phyloP scores from a whole-genome alignment of 208 protist genomes.

The Entamoeba histolytica region DNA sequence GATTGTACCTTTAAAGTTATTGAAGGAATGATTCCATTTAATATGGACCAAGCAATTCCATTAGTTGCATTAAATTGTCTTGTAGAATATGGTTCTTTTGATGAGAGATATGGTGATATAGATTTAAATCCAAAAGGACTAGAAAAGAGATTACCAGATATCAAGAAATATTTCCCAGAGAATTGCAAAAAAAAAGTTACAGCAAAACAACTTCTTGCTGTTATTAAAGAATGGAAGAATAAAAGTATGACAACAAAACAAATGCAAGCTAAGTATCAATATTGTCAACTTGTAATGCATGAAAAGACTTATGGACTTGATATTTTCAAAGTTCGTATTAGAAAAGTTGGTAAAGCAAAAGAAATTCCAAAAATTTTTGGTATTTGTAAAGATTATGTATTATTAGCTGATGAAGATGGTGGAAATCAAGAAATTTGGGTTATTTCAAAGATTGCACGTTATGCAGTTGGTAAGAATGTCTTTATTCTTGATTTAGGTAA shows the following conservation, averaged over 20 bases:
- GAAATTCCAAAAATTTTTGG: background rate
- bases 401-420: background rate
- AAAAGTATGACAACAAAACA: background rate
- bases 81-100: background rate
- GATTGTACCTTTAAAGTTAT: background rate
- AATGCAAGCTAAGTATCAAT: background rate
- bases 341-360: background rate
- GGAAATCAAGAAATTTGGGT: background rate
- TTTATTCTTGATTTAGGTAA: background rate
- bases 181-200: background rate
- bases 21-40: background rate
- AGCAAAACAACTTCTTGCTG: background rate
- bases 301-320: background rate
- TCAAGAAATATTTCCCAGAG: background rate
- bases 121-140: background rate
- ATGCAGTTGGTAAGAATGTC: background rate
- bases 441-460: background rate
- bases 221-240: background rate
- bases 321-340: background rate
- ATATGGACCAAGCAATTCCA: background rate
- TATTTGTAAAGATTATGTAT: background rate
- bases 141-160: background rate
- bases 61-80: background rate
- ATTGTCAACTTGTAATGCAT: background rate
- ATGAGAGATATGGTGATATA: background rate